Conservation (phyloP, 2,329 filamentous ascomycete species). For the Fusarium transvaalense region DNA sequence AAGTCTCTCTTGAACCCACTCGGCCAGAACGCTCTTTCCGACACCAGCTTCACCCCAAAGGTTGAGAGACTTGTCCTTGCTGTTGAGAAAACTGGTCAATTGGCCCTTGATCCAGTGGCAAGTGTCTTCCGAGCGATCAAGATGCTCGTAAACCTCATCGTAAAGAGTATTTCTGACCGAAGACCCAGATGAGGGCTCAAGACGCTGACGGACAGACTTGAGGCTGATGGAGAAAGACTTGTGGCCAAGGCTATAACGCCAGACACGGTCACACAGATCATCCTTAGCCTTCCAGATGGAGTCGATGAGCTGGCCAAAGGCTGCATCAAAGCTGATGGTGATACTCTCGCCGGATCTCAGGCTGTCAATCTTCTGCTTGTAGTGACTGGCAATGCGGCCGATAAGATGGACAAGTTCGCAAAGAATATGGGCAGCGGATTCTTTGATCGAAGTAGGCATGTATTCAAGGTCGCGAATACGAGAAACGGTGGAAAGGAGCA, state of each 20-base stretch:
- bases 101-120: slow-evolving; percentile 56
- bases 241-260: slow-evolving; percentile 52
- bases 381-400: slow-evolving; percentile 53
- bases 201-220: slow-evolving; percentile 49
- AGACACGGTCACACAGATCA: slow-evolving; percentile 52
- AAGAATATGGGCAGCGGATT: slow-evolving; percentile 53
- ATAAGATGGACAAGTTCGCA: slow-evolving; percentile 53
- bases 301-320: slow-evolving; percentile 53
- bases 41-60: slow-evolving; percentile 53
- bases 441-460: slow-evolving; percentile 50
- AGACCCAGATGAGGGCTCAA: slow-evolving; percentile 48
- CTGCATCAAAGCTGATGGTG: slow-evolving; percentile 54
- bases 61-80: slow-evolving; percentile 52
- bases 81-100: slow-evolving; percentile 53
- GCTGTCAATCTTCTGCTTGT: slow-evolving; percentile 52
- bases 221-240: slow-evolving; percentile 44
- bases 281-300: slow-evolving; percentile 53
- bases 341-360: slow-evolving; percentile 43
- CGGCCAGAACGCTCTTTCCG: slow-evolving; percentile 56
- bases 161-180: slow-evolving; percentile 49
- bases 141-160: slow-evolving; percentile 54
- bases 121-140: slow-evolving; percentile 55
- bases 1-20: slow-evolving; percentile 57
- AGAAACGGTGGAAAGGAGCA: slow-evolving; percentile 54
- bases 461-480: slow-evolving; percentile 55